Evolutionary conservation across 2,329 filamentous ascomycete genomes (phyloP).

Genomic region (Mycosphaerella arachidis): DNA sequence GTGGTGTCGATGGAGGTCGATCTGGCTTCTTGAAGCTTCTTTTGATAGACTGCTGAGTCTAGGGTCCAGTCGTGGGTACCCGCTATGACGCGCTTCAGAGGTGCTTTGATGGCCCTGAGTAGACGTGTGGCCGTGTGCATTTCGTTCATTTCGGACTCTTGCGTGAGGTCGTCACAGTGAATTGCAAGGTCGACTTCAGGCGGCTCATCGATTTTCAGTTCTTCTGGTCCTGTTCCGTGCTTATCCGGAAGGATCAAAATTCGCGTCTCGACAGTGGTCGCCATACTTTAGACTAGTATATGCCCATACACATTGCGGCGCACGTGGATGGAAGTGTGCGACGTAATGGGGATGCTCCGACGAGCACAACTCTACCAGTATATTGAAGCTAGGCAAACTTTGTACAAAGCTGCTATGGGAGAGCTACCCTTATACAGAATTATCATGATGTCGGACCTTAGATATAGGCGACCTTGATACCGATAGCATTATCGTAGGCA

Average conservation of each 20-base stretch:
- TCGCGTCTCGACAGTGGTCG: constrained; percentile 27
- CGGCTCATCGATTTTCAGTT: not conserved
- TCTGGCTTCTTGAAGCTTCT: constrained; percentile 1
- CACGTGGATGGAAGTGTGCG: not conserved
- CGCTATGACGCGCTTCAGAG: constrained; percentile 58
- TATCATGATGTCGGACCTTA: not conserved
- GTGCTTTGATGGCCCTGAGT: constrained; percentile 47
- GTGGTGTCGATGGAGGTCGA: not conserved
- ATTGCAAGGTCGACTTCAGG: constrained; percentile 53
- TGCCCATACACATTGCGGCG: not conserved
- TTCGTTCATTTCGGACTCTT: constrained; percentile 45
- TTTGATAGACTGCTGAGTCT: constrained; percentile 35
- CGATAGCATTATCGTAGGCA: constrained; percentile 44
- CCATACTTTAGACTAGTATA: not conserved
- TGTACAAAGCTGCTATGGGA: not conserved
- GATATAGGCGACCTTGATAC: not conserved
- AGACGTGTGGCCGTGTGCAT: constrained; percentile 46
- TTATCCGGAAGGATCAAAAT: constrained; percentile 46
- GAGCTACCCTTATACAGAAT: not conserved
- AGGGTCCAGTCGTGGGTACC: constrained; percentile 60
- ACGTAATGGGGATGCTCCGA: not conserved
- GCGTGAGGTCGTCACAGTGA: constrained; percentile 57
- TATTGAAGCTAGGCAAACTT: no score
- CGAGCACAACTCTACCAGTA: not conserved
- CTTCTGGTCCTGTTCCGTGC: constrained; percentile 24